A percentile compares a stretch with the other conserved stretches of the same genome.
These are phyloP conservation scores for Podila verticillata DNA, from an alignment of 192 early-diverging fungal species.

Conservation along the genomic window DNA sequence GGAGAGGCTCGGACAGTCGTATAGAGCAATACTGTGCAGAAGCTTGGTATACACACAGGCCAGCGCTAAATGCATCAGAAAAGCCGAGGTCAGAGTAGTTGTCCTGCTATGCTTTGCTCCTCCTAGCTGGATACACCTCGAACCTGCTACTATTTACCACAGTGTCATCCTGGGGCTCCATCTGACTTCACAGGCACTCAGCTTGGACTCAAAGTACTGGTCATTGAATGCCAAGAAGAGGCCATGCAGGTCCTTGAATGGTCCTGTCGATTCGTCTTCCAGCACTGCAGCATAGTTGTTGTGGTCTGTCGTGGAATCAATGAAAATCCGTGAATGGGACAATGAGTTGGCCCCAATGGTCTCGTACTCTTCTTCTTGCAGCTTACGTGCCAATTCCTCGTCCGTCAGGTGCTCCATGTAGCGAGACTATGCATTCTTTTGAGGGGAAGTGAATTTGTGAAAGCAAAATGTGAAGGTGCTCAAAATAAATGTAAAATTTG, in stretches of 20 bases:
- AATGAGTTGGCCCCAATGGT: background rate
- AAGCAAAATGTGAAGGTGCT: too few relatives aligned
- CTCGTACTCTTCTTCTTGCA: constrained; percentile 36
- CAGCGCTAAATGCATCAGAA: constrained; percentile 54
- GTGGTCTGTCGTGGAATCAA: background rate
- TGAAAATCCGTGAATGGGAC: background rate
- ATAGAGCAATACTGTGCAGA: constrained; percentile 59
- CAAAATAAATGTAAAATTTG: too few relatives aligned
- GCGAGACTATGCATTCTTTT: too few relatives aligned
- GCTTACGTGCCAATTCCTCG: constrained; percentile 24
- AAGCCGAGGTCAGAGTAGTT: background rate
- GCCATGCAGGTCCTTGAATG: constrained; percentile 60
- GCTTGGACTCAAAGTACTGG: constrained; percentile 61
- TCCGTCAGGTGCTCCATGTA: constrained; percentile 4
- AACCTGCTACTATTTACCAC: constrained; percentile 18
- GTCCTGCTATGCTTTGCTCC: background rate
- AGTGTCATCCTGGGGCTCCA: constrained; percentile 67
- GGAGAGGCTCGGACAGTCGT: constrained; percentile 68
- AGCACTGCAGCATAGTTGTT: background rate
- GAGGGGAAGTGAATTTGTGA: too few relatives aligned
- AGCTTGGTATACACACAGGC: constrained; percentile 60
- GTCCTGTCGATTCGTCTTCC: constrained; percentile 3
- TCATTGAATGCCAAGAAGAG: constrained; percentile 65
- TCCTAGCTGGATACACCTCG: background rate
- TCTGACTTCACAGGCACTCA: constrained; percentile 65